A percentile compares a stretch with the other conserved stretches of the same genome.
Evolutionary conservation across 2,329 filamentous ascomycete species (phyloP).

Genomic region (Verticillium zaregamsianum): DNA sequence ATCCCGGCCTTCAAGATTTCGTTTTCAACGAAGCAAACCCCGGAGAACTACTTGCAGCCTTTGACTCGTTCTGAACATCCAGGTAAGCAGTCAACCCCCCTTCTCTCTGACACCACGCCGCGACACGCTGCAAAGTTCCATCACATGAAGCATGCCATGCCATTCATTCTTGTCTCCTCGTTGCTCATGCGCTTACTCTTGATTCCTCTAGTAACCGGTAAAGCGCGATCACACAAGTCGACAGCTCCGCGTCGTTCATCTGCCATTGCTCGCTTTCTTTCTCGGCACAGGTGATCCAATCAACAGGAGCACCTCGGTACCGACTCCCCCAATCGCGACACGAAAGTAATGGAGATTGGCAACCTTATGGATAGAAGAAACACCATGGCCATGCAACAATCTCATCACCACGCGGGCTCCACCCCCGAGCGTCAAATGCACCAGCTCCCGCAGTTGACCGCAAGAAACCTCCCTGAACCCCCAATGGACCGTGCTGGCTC

Average conservation of each 20-base stretch:
- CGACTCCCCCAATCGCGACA: background rate
- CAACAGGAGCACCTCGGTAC: background rate
- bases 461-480: constrained; percentile 16
- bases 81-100: background rate
- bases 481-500: constrained; percentile 51
- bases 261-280: background rate
- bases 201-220: background rate
- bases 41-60: no score
- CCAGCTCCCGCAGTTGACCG: constrained; percentile 20
- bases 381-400: constrained; percentile 22
- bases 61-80: no score
- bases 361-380: constrained; percentile 49
- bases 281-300: background rate
- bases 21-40: no score
- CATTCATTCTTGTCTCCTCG: background rate
- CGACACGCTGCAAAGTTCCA: no score
- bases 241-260: background rate
- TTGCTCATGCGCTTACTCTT: background rate
- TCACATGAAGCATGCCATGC: no score
- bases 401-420: constrained; percentile 25
- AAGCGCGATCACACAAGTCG: background rate
- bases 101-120: background rate
- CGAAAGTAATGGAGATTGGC: constrained; percentile 47
- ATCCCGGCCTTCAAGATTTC: no score
- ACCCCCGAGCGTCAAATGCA: constrained; percentile 19